Conservation (phyloP, 176 grass and related monocot genomes). For the Puya raimondii region DNA sequence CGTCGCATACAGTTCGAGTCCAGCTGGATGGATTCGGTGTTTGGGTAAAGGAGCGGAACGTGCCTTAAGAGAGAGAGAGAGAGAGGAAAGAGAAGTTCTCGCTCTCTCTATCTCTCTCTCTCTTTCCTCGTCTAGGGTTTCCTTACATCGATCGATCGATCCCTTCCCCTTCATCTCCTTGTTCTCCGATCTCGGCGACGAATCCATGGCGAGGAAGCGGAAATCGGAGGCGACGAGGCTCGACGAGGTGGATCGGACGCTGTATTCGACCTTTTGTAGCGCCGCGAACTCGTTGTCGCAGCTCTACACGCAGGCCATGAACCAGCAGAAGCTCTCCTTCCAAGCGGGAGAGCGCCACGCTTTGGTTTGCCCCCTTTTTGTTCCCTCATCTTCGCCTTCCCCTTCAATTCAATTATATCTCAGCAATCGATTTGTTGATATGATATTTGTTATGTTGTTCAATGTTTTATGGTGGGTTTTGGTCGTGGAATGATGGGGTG, state of each 20-base stretch:
- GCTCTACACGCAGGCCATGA: constrained; percentile 61
- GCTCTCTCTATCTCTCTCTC: neutral
- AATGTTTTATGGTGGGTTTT: neutral
- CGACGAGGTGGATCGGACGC: constrained; percentile 66
- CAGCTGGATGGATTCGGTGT: neutral
- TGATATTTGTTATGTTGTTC: neutral
- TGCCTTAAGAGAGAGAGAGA: neutral
- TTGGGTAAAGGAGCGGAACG: neutral
- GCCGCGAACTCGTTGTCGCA: constrained; percentile 68
- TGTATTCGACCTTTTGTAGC: constrained; percentile 53
- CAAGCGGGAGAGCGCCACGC: constrained; percentile 61
- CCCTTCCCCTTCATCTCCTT: neutral
- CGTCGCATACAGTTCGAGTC: too few species aligned
- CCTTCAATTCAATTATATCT: neutral
- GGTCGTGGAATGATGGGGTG: neutral
- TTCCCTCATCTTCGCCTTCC: neutral
- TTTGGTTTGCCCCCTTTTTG: constrained; percentile 27
- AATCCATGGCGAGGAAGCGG: constrained; percentile 44
- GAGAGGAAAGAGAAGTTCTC: neutral
- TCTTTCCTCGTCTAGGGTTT: constrained; percentile 1
- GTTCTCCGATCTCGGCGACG: neutral
- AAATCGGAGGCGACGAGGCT: constrained; percentile 60
- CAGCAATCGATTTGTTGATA: neutral
- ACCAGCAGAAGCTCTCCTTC: constrained; percentile 56
- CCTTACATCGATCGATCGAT: neutral